These are phyloP conservation scores for Aspergillus affinis DNA, from an alignment of 495 filamentous ascomycete genomes.

Conservation along the genomic window DNA sequence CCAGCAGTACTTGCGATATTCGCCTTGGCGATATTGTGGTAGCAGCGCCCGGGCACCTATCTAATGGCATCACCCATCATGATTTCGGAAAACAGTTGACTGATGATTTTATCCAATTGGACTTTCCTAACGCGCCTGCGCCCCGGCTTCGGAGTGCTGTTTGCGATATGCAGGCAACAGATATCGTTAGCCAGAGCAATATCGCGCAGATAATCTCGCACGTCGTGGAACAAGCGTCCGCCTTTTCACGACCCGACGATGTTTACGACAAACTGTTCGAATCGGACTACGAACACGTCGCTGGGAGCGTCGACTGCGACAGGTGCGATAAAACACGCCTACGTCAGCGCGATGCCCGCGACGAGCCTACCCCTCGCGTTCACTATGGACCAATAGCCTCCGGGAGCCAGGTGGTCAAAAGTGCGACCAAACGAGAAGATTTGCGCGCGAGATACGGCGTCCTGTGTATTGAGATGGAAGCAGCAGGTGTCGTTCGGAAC, in stretches of 20 bases:
- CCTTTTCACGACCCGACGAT: not conserved
- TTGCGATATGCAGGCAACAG: not conserved
- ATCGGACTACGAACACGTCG: not conserved
- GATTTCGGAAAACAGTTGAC: not conserved
- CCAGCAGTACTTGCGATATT: not conserved
- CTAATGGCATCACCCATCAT: not conserved
- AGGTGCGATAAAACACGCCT: not conserved
- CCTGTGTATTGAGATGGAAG: constrained; percentile 36
- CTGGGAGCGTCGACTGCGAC: not conserved
- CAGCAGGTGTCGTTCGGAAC: constrained; percentile 26
- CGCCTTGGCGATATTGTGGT: not conserved
- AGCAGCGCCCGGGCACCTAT: not conserved
- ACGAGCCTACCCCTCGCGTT: not conserved
- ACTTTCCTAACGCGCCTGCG: not conserved
- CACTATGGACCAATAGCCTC: constrained; percentile 5
- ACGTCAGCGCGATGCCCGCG: not conserved
- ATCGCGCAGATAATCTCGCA: not conserved
- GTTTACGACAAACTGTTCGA: not conserved
- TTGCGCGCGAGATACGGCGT: constrained; percentile 27
- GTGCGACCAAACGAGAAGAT: constrained; percentile 15
- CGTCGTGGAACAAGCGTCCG: not conserved
- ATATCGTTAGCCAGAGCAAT: not conserved
- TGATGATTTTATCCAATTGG: not conserved
- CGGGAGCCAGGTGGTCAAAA: constrained; percentile 12
- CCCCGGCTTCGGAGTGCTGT: not conserved